A percentile compares a stretch with the other conserved stretches of the same genome.
Conservation (phyloP, 1,284 basidiomycete genomes). For the Veloboletus limbatus region DNA sequence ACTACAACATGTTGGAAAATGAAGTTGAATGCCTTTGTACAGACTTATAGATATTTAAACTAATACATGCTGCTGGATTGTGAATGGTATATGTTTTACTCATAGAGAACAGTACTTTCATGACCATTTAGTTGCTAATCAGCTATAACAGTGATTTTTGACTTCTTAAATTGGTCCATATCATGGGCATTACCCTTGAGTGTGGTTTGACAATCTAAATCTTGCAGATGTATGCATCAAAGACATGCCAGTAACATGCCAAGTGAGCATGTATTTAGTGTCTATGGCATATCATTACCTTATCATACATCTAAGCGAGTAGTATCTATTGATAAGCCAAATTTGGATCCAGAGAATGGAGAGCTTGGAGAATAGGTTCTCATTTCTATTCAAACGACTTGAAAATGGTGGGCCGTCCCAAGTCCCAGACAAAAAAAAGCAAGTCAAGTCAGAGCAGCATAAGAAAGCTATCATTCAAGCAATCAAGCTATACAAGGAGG, state of each 20-base stretch:
- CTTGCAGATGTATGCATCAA: background rate
- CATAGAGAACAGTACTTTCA: background rate
- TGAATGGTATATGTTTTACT: background rate
- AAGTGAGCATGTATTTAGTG: background rate
- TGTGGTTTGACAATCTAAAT: background rate
- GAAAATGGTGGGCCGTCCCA: too few species aligned
- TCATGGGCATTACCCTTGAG: background rate
- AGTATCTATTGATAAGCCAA: background rate
- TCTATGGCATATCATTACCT: background rate
- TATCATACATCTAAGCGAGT: background rate
- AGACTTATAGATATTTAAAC: background rate
- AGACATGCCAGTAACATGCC: background rate
- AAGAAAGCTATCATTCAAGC: too few species aligned
- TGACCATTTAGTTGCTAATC: background rate
- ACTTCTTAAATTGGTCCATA: background rate
- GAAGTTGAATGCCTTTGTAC: background rate
- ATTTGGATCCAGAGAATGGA: background rate
- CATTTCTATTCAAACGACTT: too few species aligned
- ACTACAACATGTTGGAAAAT: background rate
- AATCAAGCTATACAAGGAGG: background rate
- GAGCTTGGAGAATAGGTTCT: too few species aligned
- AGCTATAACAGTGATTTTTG: background rate
- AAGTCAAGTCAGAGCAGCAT: too few species aligned
- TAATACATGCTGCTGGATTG: background rate
- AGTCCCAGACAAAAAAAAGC: background rate